These are phyloP conservation scores for Raffaelea ambrosiae DNA, from an alignment of 2,329 filamentous ascomycete genomes.

Conservation along the genomic window DNA sequence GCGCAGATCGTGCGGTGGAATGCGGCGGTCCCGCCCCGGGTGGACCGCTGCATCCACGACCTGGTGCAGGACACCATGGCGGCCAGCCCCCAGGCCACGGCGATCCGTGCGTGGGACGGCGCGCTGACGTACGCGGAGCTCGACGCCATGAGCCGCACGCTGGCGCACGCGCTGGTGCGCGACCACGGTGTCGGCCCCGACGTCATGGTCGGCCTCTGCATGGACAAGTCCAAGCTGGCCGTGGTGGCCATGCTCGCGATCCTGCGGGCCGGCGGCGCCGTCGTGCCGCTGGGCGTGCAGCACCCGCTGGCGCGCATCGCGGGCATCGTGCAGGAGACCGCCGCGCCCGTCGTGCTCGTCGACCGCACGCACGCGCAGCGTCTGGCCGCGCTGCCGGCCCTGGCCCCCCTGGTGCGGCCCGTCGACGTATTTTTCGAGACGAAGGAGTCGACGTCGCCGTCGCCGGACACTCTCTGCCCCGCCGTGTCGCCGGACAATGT, in stretches of 20 bases:
- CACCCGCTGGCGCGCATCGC: slow-evolving; percentile 22
- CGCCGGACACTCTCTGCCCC: neutral
- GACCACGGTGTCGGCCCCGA: slow-evolving; percentile 34
- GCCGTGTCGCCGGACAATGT: neutral
- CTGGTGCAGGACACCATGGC: slow-evolving; percentile 5
- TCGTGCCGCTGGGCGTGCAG: slow-evolving; percentile 40
- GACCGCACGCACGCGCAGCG: neutral
- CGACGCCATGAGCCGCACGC: slow-evolving; percentile 5
- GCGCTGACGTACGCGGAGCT: slow-evolving; percentile 21
- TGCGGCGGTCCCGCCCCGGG: neutral
- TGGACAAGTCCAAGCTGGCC: slow-evolving; percentile 61
- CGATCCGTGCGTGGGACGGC: slow-evolving; percentile 22
- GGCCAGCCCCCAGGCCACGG: slow-evolving; percentile 16
- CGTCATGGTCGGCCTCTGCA: slow-evolving; percentile 54
- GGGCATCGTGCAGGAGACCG: slow-evolving; percentile 5
- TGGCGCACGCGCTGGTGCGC: slow-evolving; percentile 25
- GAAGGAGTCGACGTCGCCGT: no score
- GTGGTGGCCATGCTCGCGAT: slow-evolving; percentile 63
- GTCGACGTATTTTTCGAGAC: neutral
- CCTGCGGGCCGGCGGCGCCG: slow-evolving; percentile 41
- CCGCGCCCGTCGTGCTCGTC: neutral
- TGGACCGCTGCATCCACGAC: neutral
- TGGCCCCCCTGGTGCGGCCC: neutral
- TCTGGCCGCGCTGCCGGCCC: neutral
- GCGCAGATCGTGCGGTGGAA: neutral